These are phyloP conservation scores for Nicotiana benthamiana DNA, from an alignment of 257 asterid species.

Conservation along the genomic window DNA sequence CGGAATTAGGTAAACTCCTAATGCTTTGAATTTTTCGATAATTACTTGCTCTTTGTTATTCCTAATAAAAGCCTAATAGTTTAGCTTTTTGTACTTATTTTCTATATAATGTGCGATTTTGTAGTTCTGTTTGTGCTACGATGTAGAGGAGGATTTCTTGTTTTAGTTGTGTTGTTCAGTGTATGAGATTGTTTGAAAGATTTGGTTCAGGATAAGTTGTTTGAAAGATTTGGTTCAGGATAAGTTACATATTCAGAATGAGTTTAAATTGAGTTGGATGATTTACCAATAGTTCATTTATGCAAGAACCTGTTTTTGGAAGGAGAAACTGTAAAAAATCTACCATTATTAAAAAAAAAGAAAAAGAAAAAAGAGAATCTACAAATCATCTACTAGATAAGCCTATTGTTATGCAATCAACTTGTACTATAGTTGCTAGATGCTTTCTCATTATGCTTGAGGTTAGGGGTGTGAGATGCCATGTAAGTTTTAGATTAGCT, in stretches of 20 bases:
- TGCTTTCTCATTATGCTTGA: background rate
- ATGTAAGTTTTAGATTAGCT: background rate
- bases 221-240: too few species aligned
- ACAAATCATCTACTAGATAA: background rate
- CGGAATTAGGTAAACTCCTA: conserved; percentile 62
- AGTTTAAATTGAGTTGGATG: background rate
- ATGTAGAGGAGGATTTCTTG: background rate
- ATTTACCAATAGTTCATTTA: background rate
- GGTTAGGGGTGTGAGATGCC: background rate
- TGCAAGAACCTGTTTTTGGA: background rate
- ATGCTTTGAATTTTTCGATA: background rate
- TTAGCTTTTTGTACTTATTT: background rate
- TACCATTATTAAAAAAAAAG: too few species aligned
- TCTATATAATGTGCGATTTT: too few species aligned
- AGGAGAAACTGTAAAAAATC: background rate
- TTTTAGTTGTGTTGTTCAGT: background rate
- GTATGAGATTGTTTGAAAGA: background rate
- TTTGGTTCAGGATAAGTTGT: too few species aligned
- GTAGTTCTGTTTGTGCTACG: background rate
- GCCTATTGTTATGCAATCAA: background rate
- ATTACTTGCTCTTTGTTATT: background rate
- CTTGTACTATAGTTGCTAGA: background rate
- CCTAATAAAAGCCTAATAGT: background rate
- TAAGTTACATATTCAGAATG: background rate
- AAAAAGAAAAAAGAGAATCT: too few species aligned